Evolutionary conservation across 352 stramenopile genomes (phyloP).

Genomic region (Phytophthora meadii): DNA sequence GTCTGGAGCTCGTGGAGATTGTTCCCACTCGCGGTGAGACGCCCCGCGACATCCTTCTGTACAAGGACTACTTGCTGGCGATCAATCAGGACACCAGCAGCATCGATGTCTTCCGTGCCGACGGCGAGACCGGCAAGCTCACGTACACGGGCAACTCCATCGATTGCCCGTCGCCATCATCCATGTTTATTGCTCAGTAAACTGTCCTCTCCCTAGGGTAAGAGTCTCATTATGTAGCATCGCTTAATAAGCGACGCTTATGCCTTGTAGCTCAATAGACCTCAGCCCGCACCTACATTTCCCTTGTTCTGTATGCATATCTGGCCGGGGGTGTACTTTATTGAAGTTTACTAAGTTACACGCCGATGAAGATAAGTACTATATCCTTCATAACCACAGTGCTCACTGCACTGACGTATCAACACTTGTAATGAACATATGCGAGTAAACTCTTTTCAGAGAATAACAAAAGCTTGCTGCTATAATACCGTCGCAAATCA

Average conservation of each 20-base stretch:
- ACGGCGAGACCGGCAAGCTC: slow-evolving; percentile 52
- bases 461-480: too few relatives aligned
- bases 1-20: slow-evolving; percentile 57
- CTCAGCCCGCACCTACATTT: not conserved
- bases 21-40: slow-evolving; percentile 56
- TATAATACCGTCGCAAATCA: too few relatives aligned
- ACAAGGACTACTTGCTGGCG: slow-evolving; percentile 63
- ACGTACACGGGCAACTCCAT: slow-evolving; percentile 55
- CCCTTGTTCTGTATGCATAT: too few relatives aligned
- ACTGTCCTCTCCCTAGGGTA: slow-evolving; percentile 1
- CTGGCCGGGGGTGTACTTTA: too few relatives aligned
- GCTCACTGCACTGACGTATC: too few relatives aligned
- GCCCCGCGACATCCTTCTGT: slow-evolving; percentile 62
- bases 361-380: too few relatives aligned
- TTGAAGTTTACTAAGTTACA: too few relatives aligned
- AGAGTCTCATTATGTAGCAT: slow-evolving; percentile 2
- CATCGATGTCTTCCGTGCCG: slow-evolving; percentile 64
- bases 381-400: too few relatives aligned
- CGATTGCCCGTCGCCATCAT: slow-evolving; percentile 58
- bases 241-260: not conserved
- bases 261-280: slow-evolving; percentile 19
- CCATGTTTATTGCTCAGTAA: slow-evolving; percentile 47
- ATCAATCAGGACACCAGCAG: slow-evolving; percentile 70
- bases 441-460: too few relatives aligned
- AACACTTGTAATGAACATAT: too few relatives aligned